Conservation (phyloP, 108 stramenopile species). For the Cyclotella choctawhatcheeana region DNA sequence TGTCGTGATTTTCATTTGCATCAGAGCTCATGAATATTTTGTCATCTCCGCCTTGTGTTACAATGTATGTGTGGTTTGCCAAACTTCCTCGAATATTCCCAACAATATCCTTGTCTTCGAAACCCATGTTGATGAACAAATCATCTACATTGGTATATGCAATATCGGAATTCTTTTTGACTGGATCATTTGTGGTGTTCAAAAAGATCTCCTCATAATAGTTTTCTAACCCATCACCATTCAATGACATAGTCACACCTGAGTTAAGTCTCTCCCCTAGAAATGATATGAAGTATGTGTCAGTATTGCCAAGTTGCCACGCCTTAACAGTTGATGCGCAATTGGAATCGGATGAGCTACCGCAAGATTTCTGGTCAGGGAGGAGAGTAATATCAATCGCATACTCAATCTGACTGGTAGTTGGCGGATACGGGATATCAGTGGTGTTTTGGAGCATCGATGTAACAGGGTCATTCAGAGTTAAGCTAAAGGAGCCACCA, state of each 20-base stretch:
- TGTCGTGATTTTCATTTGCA: background rate
- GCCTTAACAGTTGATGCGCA: slow-evolving; percentile 37
- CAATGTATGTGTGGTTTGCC: background rate
- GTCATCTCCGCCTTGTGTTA: background rate
- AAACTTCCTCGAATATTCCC: background rate
- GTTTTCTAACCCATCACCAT: background rate
- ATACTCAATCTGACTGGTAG: background rate
- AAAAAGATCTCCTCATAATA: background rate
- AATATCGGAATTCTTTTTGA: slow-evolving; percentile 30
- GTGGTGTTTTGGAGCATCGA: background rate
- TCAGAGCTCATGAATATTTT: background rate
- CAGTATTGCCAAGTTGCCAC: slow-evolving; percentile 20
- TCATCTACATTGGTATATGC: slow-evolving; percentile 38
- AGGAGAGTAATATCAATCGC: background rate
- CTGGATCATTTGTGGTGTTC: slow-evolving; percentile 37
- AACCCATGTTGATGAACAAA: slow-evolving; percentile 24
- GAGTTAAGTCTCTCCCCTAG: slow-evolving; percentile 28
- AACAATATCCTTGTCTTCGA: slow-evolving; percentile 1
- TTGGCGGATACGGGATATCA: background rate
- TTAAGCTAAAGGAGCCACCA: background rate
- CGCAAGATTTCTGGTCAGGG: slow-evolving; percentile 1
- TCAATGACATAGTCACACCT: background rate
- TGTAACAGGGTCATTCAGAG: no score
- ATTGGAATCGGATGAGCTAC: slow-evolving; percentile 8
- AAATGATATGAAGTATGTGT: slow-evolving; percentile 33